Base-by-base conservation (phyloP, 805 yeast genomes). In the Saitoella complicata region DNA sequence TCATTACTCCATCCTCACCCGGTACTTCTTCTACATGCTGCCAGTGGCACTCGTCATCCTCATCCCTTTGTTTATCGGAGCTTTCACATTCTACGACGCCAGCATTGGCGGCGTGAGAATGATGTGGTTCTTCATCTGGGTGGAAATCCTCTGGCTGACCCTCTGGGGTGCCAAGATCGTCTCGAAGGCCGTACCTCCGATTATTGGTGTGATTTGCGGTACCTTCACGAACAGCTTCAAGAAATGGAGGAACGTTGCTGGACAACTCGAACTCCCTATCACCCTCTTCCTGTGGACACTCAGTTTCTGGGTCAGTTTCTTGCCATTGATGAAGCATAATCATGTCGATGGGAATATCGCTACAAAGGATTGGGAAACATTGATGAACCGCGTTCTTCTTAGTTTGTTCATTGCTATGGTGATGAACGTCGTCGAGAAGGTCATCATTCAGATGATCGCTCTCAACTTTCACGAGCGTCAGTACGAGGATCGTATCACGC, bases 391-490 rank as follows among this genome's bases (percentile, higher is more conserved):
- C 40, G 53, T 65, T 6, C 49, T 63, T 31, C 67, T 62, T 3
- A 60, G 68, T 1, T 44, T 65, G 11, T 52, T 65, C 12, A 57
- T 65, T 21, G 53, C 63, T 5, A 58, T 67, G 1, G 48, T 63
- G 33, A 56, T 65, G 35, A 62, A 52, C 48, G 48, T 62, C 13
- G 56, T 57, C 9, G 69, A 65, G 51, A 58, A 63, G 46, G 46
- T 64, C 29, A 48, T 64, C 41, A 57, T 65, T 40, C 66, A 65
- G 43, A 44, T 60, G 45, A 52, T 65, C 41, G 62, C 68, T 5
- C 62, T 66, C 11, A 59, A 58, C 37, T 65, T 60, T 56, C 69
- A 65, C 53, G 50, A 55, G 39, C 62, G 65, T 6, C 58, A 67
- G 34, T 61, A 65, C 53, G 60, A 68, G 2, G 39, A 48, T 38